These are phyloP conservation scores for Xylariaceae sp. DNA, from an alignment of 2,329 filamentous ascomycete genomes.

Conservation along the genomic window DNA sequence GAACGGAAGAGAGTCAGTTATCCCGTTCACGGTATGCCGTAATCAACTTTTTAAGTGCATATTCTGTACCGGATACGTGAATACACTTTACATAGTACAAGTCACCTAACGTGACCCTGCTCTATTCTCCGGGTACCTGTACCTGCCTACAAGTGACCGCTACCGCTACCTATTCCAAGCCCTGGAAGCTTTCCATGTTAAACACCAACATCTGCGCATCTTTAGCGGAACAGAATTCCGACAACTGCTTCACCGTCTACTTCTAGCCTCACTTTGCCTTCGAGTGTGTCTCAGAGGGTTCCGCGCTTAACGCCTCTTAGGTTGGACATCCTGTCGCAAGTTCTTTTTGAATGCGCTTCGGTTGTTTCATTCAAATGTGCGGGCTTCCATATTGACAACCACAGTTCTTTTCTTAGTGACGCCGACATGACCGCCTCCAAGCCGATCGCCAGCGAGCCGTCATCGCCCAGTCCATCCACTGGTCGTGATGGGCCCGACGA, in stretches of 20 bases:
- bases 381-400: conserved; percentile 8
- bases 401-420: conserved; percentile 7
- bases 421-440: conserved; percentile 5
- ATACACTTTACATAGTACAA: too few species aligned
- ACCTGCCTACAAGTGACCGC: too few species aligned
- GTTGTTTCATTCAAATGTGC: conserved; percentile 1
- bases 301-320: conserved; percentile 10
- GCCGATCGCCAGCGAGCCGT: conserved; percentile 5
- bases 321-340: not conserved
- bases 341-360: conserved; percentile 14
- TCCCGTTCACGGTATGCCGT: too few species aligned
- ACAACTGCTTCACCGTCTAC: conserved; percentile 17
- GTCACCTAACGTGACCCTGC: too few species aligned
- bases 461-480: conserved; percentile 1
- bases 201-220: not conserved
- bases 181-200: not conserved
- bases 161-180: not conserved
- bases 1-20: too few species aligned
- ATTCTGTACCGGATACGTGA: too few species aligned
- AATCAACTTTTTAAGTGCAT: too few species aligned
- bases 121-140: too few species aligned
- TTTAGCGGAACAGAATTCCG: conserved; percentile 12
- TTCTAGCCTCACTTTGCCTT: conserved; percentile 4
- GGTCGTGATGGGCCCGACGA: not conserved
- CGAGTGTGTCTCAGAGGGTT: conserved; percentile 17